Evolutionary conservation across 495 filamentous ascomycete genomes (phyloP).

Genomic region (Penicillium lividum): DNA sequence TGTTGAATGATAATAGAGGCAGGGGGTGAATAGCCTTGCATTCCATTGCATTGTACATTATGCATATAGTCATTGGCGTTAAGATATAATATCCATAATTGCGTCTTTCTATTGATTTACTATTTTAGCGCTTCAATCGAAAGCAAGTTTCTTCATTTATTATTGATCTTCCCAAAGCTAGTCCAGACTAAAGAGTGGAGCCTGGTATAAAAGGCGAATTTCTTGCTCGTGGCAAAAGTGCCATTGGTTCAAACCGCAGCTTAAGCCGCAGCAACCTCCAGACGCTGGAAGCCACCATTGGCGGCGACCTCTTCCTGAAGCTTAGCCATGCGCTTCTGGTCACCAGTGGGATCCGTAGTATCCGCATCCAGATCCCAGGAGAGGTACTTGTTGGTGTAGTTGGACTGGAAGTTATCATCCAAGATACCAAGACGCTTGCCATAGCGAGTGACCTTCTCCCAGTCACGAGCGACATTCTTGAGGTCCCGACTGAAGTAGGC

Average conservation of each 20-base stretch:
- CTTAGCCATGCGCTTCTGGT: constrained; percentile 66
- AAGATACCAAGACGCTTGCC: constrained; percentile 66
- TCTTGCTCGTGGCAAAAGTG: background rate
- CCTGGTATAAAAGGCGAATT: background rate
- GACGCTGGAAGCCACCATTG: constrained; percentile 47
- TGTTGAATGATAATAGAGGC: background rate
- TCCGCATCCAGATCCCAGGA: constrained; percentile 61
- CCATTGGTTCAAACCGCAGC: background rate
- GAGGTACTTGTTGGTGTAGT: constrained; percentile 68
- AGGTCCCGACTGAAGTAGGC: constrained; percentile 70
- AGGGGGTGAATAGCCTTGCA: background rate
- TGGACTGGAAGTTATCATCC: constrained; percentile 56
- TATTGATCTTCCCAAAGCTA: background rate
- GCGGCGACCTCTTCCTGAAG: constrained; percentile 59
- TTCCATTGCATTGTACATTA: background rate
- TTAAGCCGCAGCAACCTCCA: constrained; percentile 39
- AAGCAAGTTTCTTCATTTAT: background rate
- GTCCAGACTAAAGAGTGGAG: constrained; percentile 10
- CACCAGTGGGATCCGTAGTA: constrained; percentile 60
- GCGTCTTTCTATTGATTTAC: background rate
- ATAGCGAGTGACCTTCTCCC: constrained; percentile 69
- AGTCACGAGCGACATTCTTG: constrained; percentile 70
- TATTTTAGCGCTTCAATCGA: background rate
- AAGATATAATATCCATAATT: background rate
- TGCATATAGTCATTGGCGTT: background rate